Conservation (phyloP, 192 early-diverging fungal species). For the Podila clonocystis region DNA sequence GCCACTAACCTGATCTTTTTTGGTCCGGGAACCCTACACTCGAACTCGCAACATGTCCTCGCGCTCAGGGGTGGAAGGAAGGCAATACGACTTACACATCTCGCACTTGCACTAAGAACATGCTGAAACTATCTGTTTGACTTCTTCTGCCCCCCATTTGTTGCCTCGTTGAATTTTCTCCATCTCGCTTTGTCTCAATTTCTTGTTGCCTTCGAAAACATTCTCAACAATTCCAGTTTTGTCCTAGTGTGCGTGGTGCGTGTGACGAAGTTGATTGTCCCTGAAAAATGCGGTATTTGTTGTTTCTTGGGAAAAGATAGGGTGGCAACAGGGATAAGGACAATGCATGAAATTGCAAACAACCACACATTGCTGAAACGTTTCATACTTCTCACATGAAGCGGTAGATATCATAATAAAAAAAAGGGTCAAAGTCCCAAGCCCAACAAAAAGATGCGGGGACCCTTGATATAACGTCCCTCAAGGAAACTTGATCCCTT, state of each 20-base stretch:
- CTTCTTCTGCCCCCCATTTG: too few species aligned
- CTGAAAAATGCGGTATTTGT: background rate
- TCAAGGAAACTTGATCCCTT: too few species aligned
- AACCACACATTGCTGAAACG: background rate
- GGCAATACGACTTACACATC: background rate
- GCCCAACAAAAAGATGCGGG: background rate
- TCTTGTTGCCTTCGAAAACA: background rate
- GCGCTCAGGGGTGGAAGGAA: too few species aligned
- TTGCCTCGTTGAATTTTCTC: too few species aligned
- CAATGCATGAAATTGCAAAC: background rate
- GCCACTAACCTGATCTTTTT: background rate
- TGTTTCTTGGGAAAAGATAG: background rate
- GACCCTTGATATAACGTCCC: too few species aligned
- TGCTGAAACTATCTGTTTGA: too few species aligned
- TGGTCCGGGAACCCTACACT: background rate
- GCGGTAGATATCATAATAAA: background rate
- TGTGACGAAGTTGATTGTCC: background rate
- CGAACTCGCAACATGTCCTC: too few species aligned
- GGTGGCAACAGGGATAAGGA: background rate
- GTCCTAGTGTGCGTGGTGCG: background rate
- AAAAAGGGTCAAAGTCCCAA: background rate
- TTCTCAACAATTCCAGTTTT: conserved; percentile 6
- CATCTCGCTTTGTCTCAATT: too few species aligned
- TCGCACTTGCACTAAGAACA: too few species aligned
- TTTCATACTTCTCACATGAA: too few species aligned